Evolutionary conservation across 1,284 basidiomycete genomes (phyloP).

Genomic region (Microbotryomycetes sp.): DNA sequence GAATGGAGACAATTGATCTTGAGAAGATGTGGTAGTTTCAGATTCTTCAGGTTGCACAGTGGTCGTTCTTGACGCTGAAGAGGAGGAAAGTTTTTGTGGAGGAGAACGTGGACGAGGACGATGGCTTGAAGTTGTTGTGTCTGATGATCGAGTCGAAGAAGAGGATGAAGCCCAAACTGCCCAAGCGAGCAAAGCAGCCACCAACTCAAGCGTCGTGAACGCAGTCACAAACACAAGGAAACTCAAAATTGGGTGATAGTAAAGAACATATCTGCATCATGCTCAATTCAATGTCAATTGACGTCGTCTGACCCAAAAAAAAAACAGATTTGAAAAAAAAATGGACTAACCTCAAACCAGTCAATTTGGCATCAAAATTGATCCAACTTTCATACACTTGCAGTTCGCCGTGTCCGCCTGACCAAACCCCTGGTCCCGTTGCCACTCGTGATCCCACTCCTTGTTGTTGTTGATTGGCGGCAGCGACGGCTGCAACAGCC

Average conservation of each 20-base stretch:
- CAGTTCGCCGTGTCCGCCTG: constrained; percentile 8
- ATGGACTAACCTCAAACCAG: constrained; percentile 11
- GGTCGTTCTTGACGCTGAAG: no score
- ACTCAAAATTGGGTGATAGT: constrained; percentile 19
- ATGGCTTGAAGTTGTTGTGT: no score
- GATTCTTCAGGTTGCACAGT: no score
- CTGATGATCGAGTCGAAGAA: no score
- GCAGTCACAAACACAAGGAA: constrained; percentile 17
- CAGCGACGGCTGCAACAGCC: background rate
- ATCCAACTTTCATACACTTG: constrained; percentile 22
- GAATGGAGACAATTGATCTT: no score
- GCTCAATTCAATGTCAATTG: background rate
- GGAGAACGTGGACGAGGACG: background rate
- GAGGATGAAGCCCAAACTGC: background rate
- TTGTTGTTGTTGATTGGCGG: background rate
- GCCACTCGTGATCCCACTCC: background rate
- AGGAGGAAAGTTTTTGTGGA: no score
- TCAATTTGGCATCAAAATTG: constrained; percentile 14
- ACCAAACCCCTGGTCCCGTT: background rate
- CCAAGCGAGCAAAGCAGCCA: constrained; percentile 15
- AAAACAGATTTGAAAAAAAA: no score
- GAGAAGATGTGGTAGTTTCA: no score
- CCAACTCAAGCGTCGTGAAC: constrained; percentile 17
- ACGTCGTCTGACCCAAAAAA: background rate
- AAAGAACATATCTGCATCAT: constrained; percentile 16